phyloP scores from a whole-genome alignment of 2,329 filamentous ascomycete genomes.

The Elsinoe arachidis region DNA sequence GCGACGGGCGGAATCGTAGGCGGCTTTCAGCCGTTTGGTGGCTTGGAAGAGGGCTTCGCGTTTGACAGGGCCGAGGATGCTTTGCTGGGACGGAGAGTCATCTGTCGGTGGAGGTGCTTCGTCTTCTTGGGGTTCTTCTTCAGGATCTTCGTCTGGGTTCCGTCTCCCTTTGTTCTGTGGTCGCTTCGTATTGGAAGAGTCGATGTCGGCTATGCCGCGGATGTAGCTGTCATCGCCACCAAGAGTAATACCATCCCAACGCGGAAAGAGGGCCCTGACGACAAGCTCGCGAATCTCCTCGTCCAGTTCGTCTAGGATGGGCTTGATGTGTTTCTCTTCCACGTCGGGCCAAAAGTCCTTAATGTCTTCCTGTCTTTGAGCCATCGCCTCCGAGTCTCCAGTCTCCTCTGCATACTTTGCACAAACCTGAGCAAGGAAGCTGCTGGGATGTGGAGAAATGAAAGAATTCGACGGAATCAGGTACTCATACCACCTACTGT shows the following conservation, averaged over 20 bases:
- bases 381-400: conserved; percentile 60
- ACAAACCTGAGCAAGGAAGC: conserved; percentile 75
- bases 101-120: conserved; percentile 14
- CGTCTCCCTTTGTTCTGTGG: conserved; percentile 9
- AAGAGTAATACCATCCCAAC: conserved; percentile 17
- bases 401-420: conserved; percentile 67
- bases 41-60: conserved; percentile 32
- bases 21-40: conserved; percentile 57
- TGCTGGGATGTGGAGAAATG: conserved; percentile 82
- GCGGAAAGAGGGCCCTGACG: conserved; percentile 44
- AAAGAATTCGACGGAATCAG: conserved; percentile 89
- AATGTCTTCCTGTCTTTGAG: conserved; percentile 65
- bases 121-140: conserved; percentile 18
- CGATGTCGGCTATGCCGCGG: conserved; percentile 12
- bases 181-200: not conserved
- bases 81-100: not conserved
- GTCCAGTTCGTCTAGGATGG: conserved; percentile 51
- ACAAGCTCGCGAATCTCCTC: conserved; percentile 56
- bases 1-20: conserved; percentile 74
- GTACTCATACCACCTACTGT: conserved; percentile 96
- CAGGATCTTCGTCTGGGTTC: conserved; percentile 15
- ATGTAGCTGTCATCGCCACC: conserved; percentile 20
- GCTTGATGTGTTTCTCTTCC: conserved; percentile 73
- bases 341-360: conserved; percentile 72
- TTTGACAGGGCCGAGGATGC: conserved; percentile 12